Evolutionary conservation across 805 yeast genomes (phyloP).

Genomic region (Nematodospora valgi): DNA sequence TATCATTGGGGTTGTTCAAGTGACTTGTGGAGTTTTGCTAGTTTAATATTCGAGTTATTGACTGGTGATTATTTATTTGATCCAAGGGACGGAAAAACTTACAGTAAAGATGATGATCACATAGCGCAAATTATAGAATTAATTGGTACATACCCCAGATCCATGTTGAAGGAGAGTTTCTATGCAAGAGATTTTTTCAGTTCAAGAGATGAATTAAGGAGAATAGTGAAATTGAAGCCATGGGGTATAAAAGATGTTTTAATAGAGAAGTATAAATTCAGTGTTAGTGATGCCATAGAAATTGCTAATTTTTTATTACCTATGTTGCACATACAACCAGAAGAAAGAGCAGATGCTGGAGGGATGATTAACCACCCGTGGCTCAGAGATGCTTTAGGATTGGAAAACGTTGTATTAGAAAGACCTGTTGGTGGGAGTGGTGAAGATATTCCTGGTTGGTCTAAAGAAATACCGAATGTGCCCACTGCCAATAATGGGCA

Average conservation of each 20-base stretch:
- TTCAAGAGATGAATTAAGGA: constrained; percentile 65
- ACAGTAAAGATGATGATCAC: constrained; percentile 91
- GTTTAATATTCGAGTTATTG: constrained; percentile 82
- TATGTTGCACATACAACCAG: constrained; percentile 79
- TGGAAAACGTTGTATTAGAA: constrained; percentile 67
- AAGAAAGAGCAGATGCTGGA: constrained; percentile 88
- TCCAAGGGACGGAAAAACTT: constrained; percentile 74
- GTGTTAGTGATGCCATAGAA: constrained; percentile 63
- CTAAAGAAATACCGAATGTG: constrained; percentile 46
- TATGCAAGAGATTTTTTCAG: constrained; percentile 63
- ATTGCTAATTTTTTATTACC: constrained; percentile 78
- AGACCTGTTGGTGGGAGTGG: constrained; percentile 79
- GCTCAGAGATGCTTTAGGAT: constrained; percentile 73
- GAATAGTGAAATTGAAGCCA: constrained; percentile 77
- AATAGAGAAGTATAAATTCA: constrained; percentile 78
- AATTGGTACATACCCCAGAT: constrained; percentile 63
- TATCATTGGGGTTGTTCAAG: constrained; percentile 92
- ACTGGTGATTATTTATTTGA: constrained; percentile 96
- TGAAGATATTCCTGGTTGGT: constrained; percentile 90
- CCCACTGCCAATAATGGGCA: background rate
- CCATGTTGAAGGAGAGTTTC: constrained; percentile 56
- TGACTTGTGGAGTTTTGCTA: constrained; percentile 95
- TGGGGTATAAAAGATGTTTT: constrained; percentile 87
- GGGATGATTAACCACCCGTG: constrained; percentile 89
- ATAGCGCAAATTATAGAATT: constrained; percentile 91